phyloP scores from a whole-genome alignment of 2,329 filamentous ascomycete species.

The Rhynchosporium agropyri region DNA sequence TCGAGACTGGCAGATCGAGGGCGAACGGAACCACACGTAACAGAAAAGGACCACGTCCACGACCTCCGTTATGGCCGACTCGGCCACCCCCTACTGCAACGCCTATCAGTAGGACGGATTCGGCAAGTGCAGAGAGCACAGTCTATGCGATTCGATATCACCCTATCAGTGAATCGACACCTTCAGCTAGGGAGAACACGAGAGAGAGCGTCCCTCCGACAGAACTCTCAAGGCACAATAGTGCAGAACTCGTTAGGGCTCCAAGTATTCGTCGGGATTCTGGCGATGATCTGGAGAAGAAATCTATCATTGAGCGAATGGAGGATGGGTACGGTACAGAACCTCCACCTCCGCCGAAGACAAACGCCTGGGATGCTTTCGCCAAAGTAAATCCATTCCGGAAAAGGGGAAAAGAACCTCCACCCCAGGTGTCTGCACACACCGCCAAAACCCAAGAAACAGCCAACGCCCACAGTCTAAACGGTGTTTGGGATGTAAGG shows the following conservation, averaged over 20 bases:
- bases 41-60: constrained; percentile 27
- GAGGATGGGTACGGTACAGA: constrained; percentile 25
- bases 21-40: constrained; percentile 16
- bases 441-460: constrained; percentile 28
- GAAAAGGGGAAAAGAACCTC: constrained; percentile 36
- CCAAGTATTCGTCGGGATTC: constrained; percentile 21
- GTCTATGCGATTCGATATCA: constrained; percentile 66
- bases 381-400: constrained; percentile 39
- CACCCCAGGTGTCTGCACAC: constrained; percentile 41
- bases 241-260: constrained; percentile 29
- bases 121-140: constrained; percentile 64
- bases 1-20: constrained; percentile 29
- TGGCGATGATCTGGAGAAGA: constrained; percentile 33
- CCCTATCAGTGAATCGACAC: constrained; percentile 50
- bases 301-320: constrained; percentile 31
- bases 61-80: constrained; percentile 51
- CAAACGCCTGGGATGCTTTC: constrained; percentile 32
- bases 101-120: constrained; percentile 63
- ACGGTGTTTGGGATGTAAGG: constrained; percentile 57
- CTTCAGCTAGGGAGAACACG: constrained; percentile 23
- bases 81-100: constrained; percentile 58
- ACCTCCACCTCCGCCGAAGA: constrained; percentile 1
- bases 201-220: constrained; percentile 16
- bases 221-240: constrained; percentile 32
- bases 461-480: constrained; percentile 28